Percentiles rank a stretch among this genome's conserved stretches.
These are phyloP conservation scores for Trichosporon asahii DNA, from an alignment of 1,284 basidiomycete genomes.

Conservation along the genomic window DNA sequence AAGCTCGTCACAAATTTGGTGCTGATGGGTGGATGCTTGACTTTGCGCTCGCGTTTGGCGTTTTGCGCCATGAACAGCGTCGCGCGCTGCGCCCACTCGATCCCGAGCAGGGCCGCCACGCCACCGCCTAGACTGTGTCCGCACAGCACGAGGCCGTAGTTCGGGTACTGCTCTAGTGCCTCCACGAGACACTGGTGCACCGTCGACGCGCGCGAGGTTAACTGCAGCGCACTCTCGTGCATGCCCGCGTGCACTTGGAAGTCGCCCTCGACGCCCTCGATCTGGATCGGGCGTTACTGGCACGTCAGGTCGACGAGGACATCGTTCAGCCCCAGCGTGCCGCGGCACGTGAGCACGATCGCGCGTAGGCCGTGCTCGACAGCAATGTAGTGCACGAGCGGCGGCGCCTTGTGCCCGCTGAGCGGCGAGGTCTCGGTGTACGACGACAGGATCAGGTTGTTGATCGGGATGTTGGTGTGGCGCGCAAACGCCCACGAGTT, in stretches of 20 bases:
- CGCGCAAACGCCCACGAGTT: constrained; percentile 53
- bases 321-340: constrained; percentile 55
- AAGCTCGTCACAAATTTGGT: constrained; percentile 55
- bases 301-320: constrained; percentile 57
- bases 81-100: constrained; percentile 44
- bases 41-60: constrained; percentile 15
- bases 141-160: constrained; percentile 55
- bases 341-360: constrained; percentile 55
- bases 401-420: constrained; percentile 47
- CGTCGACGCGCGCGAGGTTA: constrained; percentile 49
- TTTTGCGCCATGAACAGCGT: constrained; percentile 40
- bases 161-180: constrained; percentile 51
- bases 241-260: constrained; percentile 57
- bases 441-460: constrained; percentile 54
- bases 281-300: constrained; percentile 51
- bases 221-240: constrained; percentile 52
- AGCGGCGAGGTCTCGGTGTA: constrained; percentile 47
- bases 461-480: constrained; percentile 55
- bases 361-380: constrained; percentile 54
- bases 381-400: constrained; percentile 54
- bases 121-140: constrained; percentile 57
- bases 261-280: constrained; percentile 48
- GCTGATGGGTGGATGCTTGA: constrained; percentile 46
- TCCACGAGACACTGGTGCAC: constrained; percentile 53
- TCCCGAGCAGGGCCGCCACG: constrained; percentile 52